Base-by-base conservation (phyloP, 2,329 filamentous ascomycete genomes). In the Scedosporium dehoogii region DNA sequence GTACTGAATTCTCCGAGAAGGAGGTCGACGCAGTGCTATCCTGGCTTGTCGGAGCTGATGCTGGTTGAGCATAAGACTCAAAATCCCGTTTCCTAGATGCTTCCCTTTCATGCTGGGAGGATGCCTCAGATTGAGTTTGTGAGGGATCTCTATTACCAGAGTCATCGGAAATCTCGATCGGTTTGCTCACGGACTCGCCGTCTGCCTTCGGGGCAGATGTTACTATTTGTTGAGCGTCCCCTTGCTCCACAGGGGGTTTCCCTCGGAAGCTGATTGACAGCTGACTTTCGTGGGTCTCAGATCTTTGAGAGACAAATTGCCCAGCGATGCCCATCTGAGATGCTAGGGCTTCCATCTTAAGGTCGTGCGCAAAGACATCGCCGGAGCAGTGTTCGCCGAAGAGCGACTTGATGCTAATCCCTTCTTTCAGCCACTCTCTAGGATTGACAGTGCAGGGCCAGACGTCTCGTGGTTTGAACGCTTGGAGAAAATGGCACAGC, bases 381-480 rank as follows among this genome's bases (percentile, higher is more conserved):
- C 76, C 80, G 0, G 82, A 84, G 71, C 91, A 96, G 29, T 85
- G 74, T 23, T 84, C 72, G 0, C 90, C 89, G 68, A 96, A 96
- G 0, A 96, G 78, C 0, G 72, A 75, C n/a, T 76, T 66, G 66
- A 96, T 89, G 5, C 85, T 87, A 6, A 86, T 74, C 69, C 77
- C 78, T 63, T 85, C 77, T 29, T 76, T 75, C 3, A 75, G 63
- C 92, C 92, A 97, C 1, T 75, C 75, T 0, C 73, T 68, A 16
- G 81, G 73, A 64, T 91, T 81, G 1, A 88, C 84, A 0, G 91
- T 96, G 69, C 92, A 96, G 0, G 92, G 91, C 77, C 88, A 89
- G 2, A 97, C 78, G 68, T 97, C 91, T 56, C 76, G 84, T 0
- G 92, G 92, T 29, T 76, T 82, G 67, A 97, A 89, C 0, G 79